A percentile compares a stretch with the other conserved stretches of the same genome.
Evolutionary conservation across 768 basidiomycete genomes (phyloP).

Genomic region (Wakefieldia striispora): DNA sequence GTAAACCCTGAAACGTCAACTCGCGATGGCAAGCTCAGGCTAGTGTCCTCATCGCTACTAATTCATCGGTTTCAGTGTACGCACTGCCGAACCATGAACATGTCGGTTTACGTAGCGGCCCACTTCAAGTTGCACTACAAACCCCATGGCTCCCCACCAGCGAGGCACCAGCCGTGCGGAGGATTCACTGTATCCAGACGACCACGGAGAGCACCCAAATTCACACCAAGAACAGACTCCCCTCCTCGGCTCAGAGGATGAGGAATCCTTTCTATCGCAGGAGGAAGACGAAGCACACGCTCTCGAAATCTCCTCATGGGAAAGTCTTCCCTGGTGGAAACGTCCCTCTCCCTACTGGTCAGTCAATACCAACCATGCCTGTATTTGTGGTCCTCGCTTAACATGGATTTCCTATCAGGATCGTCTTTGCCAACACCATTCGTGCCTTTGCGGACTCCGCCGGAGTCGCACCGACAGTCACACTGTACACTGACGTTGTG

Average conservation of each 20-base stretch:
- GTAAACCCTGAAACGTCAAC: too few species aligned
- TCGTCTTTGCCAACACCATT: constrained; percentile 53
- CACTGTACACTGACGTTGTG: constrained; percentile 70
- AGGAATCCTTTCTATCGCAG: constrained; percentile 7
- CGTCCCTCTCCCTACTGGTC: constrained; percentile 74
- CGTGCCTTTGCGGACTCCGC: constrained; percentile 52
- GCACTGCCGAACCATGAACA: too few species aligned
- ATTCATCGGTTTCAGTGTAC: too few species aligned
- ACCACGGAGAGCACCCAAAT: constrained; percentile 35
- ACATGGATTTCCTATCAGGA: constrained; percentile 41
- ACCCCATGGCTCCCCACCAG: constrained; percentile 16
- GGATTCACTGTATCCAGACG: constrained; percentile 44
- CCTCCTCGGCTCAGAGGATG: constrained; percentile 20
- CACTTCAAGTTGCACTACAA: not conserved
- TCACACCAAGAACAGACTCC: constrained; percentile 38
- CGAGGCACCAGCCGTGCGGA: not conserved
- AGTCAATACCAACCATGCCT: constrained; percentile 38
- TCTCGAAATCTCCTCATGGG: constrained; percentile 25
- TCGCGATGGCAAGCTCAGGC: too few species aligned
- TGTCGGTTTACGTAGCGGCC: too few species aligned
- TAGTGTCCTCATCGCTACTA: too few species aligned
- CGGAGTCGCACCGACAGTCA: constrained; percentile 67
- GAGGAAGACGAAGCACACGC: constrained; percentile 30
- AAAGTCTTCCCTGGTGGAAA: constrained; percentile 67
- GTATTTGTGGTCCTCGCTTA: not conserved